Conservation (phyloP, 2,329 filamentous ascomycete species). For the Colletotrichum cordylinicola region DNA sequence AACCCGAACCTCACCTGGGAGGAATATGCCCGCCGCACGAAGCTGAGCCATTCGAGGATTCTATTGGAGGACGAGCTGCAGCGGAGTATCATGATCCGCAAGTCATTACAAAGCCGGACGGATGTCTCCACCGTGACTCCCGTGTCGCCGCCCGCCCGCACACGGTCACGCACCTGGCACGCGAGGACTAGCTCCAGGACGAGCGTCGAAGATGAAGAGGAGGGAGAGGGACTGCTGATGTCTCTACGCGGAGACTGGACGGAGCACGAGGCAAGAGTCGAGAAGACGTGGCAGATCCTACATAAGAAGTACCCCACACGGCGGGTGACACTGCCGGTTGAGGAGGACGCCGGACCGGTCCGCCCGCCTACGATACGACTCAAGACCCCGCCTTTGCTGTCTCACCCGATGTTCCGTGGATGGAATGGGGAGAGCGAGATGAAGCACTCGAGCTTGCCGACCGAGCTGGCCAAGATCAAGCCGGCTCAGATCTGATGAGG, state of each 20-base stretch:
- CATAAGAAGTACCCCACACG: constrained; percentile 20
- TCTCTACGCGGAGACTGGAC: constrained; percentile 5
- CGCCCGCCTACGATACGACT: constrained; percentile 16
- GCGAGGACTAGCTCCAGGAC: not conserved
- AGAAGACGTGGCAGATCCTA: constrained; percentile 16
- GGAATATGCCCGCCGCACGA: constrained; percentile 1
- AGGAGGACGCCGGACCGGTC: not conserved
- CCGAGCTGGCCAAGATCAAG: constrained; percentile 8
- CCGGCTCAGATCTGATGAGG: constrained; percentile 8
- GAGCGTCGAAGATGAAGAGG: not conserved
- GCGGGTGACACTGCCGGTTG: constrained; percentile 2
- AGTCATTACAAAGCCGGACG: constrained; percentile 8
- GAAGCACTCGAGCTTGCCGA: constrained; percentile 13
- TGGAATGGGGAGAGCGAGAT: not conserved
- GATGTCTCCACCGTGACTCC: not conserved
- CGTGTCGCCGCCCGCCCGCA: constrained; percentile 10
- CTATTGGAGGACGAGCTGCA: constrained; percentile 9
- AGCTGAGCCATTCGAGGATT: constrained; percentile 4
- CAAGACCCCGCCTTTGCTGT: constrained; percentile 17
- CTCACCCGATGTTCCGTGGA: constrained; percentile 19
- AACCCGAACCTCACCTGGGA: constrained; percentile 14
- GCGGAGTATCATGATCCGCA: constrained; percentile 9
- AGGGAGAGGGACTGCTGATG: not conserved
- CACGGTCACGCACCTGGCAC: constrained; percentile 9
- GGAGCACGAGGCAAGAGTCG: constrained; percentile 13